A percentile compares a stretch with the other conserved stretches of the same genome.
Conservation (phyloP, 768 basidiomycete genomes). For the Daedaleopsis nitida region DNA sequence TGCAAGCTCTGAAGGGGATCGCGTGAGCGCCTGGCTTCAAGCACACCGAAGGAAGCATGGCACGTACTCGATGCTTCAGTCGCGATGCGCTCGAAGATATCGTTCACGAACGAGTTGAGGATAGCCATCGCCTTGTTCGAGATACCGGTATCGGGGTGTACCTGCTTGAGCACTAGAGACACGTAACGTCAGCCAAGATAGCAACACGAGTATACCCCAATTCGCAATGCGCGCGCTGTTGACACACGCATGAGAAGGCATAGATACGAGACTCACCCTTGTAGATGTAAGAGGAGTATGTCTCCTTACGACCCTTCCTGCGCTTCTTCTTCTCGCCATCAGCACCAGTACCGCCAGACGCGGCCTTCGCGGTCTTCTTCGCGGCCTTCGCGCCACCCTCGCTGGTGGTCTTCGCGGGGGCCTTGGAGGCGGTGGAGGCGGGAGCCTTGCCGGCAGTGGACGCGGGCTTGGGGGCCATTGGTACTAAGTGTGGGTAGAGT, state of each 20-base stretch:
- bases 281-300: slow-evolving; percentile 94
- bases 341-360: slow-evolving; percentile 51
- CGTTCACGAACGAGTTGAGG: slow-evolving; percentile 90
- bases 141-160: slow-evolving; percentile 98
- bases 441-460: slow-evolving; percentile 86
- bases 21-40: background rate
- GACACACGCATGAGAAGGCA: background rate
- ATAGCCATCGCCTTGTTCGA: slow-evolving; percentile 97
- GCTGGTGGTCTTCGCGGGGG: slow-evolving; percentile 54
- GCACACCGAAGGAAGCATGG: slow-evolving; percentile 8
- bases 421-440: slow-evolving; percentile 66
- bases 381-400: slow-evolving; percentile 51
- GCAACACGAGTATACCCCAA: background rate
- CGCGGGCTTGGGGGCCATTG: slow-evolving; percentile 74
- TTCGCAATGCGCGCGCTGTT: background rate
- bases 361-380: slow-evolving; percentile 54
- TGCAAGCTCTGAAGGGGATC: slow-evolving; percentile 69
- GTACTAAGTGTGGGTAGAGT: slow-evolving; percentile 53
- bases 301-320: slow-evolving; percentile 88
- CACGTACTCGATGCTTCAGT: slow-evolving; percentile 82
- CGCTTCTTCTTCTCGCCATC: slow-evolving; percentile 78
- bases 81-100: slow-evolving; percentile 92
- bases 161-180: slow-evolving; percentile 84
- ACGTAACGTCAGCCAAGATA: slow-evolving; percentile 3
- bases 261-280: slow-evolving; percentile 56